A percentile compares a stretch with the other conserved stretches of the same genome.
Evolutionary conservation across 257 asterid genomes (phyloP).

Genomic region (Jaltomata sinuosa): DNA sequence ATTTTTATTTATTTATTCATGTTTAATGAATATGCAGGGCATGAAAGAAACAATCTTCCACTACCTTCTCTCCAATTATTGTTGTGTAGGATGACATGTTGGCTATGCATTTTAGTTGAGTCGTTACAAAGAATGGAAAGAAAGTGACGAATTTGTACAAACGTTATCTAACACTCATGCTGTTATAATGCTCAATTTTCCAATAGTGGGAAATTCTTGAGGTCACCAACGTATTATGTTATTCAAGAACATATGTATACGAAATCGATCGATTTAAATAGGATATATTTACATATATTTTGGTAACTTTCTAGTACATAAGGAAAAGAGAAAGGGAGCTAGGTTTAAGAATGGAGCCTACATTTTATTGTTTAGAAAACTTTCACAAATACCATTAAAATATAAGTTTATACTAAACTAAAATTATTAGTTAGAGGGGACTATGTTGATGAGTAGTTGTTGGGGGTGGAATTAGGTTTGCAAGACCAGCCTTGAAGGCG

Average conservation of each 20-base stretch:
- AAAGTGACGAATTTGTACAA: not conserved
- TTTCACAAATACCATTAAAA: not conserved
- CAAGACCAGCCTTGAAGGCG: slow-evolving; percentile 87
- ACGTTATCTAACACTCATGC: not conserved
- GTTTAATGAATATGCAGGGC: not conserved
- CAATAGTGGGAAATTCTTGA: not conserved
- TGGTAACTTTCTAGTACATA: not conserved
- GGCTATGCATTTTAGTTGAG: not conserved
- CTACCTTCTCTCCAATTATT: not conserved
- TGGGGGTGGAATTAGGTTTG: not conserved
- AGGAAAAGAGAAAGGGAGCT: not conserved
- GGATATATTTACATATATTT: not conserved
- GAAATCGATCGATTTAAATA: not conserved
- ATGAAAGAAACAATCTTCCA: not conserved
- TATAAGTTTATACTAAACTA: not conserved
- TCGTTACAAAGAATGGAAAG: not conserved
- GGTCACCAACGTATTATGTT: not conserved
- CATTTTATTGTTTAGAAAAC: not conserved
- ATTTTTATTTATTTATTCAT: no score
- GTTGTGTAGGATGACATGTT: not conserved
- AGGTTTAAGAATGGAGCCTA: not conserved
- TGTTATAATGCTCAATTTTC: not conserved
- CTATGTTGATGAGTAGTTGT: not conserved
- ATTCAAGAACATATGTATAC: not conserved
- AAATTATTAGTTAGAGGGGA: not conserved